Base-by-base conservation (phyloP, 148 eudicot genomes). In the Chenopodium berlandieri region DNA sequence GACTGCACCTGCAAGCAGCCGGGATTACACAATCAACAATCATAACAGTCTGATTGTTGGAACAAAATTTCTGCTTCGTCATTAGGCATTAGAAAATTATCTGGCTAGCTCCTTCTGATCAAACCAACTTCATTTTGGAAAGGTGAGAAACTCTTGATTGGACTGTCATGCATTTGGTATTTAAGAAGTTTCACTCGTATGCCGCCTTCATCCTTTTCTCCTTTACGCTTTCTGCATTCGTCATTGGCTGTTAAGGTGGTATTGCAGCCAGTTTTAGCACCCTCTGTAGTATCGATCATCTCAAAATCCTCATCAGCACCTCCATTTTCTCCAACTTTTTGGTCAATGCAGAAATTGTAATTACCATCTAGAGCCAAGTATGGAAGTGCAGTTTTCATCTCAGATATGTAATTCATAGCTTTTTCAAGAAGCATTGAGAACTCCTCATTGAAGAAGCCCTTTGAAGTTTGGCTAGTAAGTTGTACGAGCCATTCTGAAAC, bases 151-250 rank as follows among this genome's bases (percentile, higher is more conserved):
- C n/a, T 82, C 50, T 79, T 64, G 54, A 82, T 66, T 7, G 89
- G 83, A 74, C 48, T 79, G 71, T 86, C 87, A 81, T 75, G 84
- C 68, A 54, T 31, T 71, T 85, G 84, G 71, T 81, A 82, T 85
- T 88, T 93, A 25, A 82, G 75, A 20, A 87, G 79, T 84, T 93
- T 93, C 47, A 77, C 79, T 47, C 79, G 81, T 52, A 82, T 17
- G 64, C 46, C 66, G 19, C 84, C 89, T 73, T 84, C 90, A 20
- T 78, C 79, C 1, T 48, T 71, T 72, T 75, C 92, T 78, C 86
- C 97, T 77, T 89, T 86, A 65, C 97, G 97, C 80, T 93, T 93
- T 82, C 84, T 90, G 63, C 89, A 82, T 48, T 83, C 80, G 32
- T 79, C 88, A 75, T 67, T 82, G 14, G 74, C 60, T 70, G 81